Conservation (phyloP, 306 rosid species). For the Vigna mungo region DNA sequence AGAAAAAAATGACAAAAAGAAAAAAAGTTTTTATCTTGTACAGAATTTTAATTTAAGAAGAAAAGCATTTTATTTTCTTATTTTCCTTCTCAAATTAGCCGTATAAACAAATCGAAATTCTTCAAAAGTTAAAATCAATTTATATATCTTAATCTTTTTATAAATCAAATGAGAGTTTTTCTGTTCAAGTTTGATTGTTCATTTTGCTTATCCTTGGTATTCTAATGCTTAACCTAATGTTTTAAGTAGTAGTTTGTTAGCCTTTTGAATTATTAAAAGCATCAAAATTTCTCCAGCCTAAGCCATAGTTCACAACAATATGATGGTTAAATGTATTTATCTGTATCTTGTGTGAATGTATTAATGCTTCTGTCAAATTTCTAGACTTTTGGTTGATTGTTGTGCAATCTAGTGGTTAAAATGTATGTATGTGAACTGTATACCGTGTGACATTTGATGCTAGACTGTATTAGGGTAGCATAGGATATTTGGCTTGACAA, state of each 20-base stretch:
- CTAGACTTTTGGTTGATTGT: conserved; percentile 19
- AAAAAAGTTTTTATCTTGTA: too few relatives aligned
- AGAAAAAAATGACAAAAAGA: too few relatives aligned
- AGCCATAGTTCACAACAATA: not conserved
- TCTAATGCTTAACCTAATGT: not conserved
- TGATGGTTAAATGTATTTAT: too few relatives aligned
- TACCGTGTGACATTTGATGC: conserved; percentile 28
- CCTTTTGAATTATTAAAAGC: not conserved
- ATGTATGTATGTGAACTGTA: not conserved
- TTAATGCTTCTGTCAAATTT: not conserved
- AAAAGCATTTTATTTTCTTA: too few relatives aligned
- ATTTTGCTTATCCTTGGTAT: not conserved
- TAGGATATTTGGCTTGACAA: conserved; percentile 33
- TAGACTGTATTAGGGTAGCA: not conserved
- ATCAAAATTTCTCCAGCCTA: not conserved
- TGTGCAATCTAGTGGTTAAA: conserved; percentile 19
- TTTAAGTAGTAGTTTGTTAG: conserved; percentile 18
- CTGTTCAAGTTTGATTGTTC: not conserved
- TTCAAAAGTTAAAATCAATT: not conserved
- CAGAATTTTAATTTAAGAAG: too few relatives aligned
- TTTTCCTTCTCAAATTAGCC: too few relatives aligned
- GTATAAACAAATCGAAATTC: not conserved
- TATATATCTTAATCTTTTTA: not conserved
- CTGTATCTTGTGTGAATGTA: too few relatives aligned
- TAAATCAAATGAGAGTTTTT: not conserved